Conservation (phyloP, 1,139 yeast genomes). For the Yamadazyma aaseri region DNA sequence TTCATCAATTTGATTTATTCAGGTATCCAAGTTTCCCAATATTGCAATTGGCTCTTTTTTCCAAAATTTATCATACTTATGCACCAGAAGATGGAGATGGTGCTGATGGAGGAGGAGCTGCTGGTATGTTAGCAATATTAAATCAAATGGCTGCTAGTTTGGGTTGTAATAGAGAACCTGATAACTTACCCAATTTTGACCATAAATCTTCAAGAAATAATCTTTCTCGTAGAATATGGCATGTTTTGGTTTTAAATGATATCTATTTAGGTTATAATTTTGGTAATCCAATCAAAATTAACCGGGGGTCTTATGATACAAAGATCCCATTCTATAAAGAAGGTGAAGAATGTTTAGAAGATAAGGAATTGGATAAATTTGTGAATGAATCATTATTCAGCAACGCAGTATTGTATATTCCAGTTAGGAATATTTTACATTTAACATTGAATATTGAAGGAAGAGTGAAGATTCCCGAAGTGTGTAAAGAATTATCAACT, state of each 20-base stretch:
- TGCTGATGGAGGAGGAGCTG: slow-evolving; percentile 45
- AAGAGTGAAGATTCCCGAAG: slow-evolving; percentile 21
- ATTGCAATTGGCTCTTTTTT: slow-evolving; percentile 44
- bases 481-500: slow-evolving; percentile 21
- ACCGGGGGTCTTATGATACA: slow-evolving; percentile 24
- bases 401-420: slow-evolving; percentile 5
- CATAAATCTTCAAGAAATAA: slow-evolving; percentile 28
- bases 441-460: slow-evolving; percentile 23
- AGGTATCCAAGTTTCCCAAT: slow-evolving; percentile 49
- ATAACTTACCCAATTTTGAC: slow-evolving; percentile 18
- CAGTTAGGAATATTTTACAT: slow-evolving; percentile 15
- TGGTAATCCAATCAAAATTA: slow-evolving; percentile 28
- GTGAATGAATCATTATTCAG: slow-evolving; percentile 18
- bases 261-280: slow-evolving; percentile 25
- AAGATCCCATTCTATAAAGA: slow-evolving; percentile 25
- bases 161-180: slow-evolving; percentile 48
- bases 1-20: slow-evolving; percentile 50
- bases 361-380: slow-evolving; percentile 22
- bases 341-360: slow-evolving; percentile 24
- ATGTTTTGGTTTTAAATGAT: slow-evolving; percentile 33
- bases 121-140: slow-evolving; percentile 35
- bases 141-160: slow-evolving; percentile 43
- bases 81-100: slow-evolving; percentile 57
- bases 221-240: slow-evolving; percentile 56
- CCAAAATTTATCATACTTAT: slow-evolving; percentile 37